phyloP scores from a whole-genome alignment of 192 early-diverging fungal species.

The Funneliformis geosporum region DNA sequence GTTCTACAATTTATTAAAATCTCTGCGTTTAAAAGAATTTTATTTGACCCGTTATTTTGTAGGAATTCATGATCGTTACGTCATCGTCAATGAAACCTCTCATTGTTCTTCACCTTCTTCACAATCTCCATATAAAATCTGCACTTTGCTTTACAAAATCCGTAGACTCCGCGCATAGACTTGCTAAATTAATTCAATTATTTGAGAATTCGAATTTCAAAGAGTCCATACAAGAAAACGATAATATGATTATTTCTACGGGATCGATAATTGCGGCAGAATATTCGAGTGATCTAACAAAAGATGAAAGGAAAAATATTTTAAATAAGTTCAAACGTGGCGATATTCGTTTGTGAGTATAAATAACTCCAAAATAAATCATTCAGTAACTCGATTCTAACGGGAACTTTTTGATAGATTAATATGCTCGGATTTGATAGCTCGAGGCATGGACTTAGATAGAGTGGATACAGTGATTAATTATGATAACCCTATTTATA shows the following conservation, averaged over 20 bases:
- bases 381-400: slow-evolving; percentile 7
- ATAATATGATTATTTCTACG: neutral
- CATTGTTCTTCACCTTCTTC: slow-evolving; percentile 78
- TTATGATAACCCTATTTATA: slow-evolving; percentile 82
- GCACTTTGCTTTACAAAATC: slow-evolving; percentile 88
- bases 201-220: slow-evolving; percentile 45
- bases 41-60: slow-evolving; percentile 1
- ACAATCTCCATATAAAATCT: slow-evolving; percentile 57
- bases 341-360: slow-evolving; percentile 58
- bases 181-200: slow-evolving; percentile 68
- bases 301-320: slow-evolving; percentile 59
- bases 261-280: slow-evolving; percentile 55
- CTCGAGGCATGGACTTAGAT: slow-evolving; percentile 88
- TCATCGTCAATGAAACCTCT: slow-evolving; percentile 78
- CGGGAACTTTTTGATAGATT: slow-evolving; percentile 41
- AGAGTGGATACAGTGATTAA: slow-evolving; percentile 78
- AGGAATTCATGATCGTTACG: slow-evolving; percentile 74
- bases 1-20: neutral
- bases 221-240: neutral
- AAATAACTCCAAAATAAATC: neutral
- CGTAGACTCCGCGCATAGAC: slow-evolving; percentile 85
- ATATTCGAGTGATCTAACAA: slow-evolving; percentile 73
- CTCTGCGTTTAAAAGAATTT: neutral
- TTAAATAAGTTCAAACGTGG: slow-evolving; percentile 69
- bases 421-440: slow-evolving; percentile 84